These are phyloP conservation scores for Cladosporium sp. DNA, from an alignment of 2,329 filamentous ascomycete genomes.

Conservation along the genomic window DNA sequence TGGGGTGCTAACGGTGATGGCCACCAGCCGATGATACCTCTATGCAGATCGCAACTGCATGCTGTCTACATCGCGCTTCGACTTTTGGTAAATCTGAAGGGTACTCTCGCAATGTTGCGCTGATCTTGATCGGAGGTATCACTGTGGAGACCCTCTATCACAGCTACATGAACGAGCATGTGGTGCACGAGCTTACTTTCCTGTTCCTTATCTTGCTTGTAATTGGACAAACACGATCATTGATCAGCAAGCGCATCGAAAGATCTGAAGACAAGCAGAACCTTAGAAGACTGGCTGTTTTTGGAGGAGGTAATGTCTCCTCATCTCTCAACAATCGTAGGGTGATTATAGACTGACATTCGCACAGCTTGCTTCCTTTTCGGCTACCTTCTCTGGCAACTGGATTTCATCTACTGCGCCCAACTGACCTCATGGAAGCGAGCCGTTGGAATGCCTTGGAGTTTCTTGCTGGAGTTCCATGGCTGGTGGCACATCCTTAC, in stretches of 20 bases:
- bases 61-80: slow-evolving; percentile 13
- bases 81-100: background rate
- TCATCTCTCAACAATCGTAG: no score
- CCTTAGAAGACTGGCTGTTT: slow-evolving; percentile 12
- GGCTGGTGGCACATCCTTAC: slow-evolving; percentile 22
- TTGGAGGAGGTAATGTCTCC: slow-evolving; percentile 7
- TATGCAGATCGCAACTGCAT: slow-evolving; percentile 21
- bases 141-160: slow-evolving; percentile 17
- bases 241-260: slow-evolving; percentile 11
- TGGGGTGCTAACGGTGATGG: background rate
- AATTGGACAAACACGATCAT: background rate
- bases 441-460: slow-evolving; percentile 14
- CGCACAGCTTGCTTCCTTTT: slow-evolving; percentile 17
- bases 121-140: background rate
- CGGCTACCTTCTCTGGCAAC: slow-evolving; percentile 20
- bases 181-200: slow-evolving; percentile 21
- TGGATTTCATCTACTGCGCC: slow-evolving; percentile 22
- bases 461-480: slow-evolving; percentile 21
- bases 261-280: slow-evolving; percentile 6
- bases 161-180: slow-evolving; percentile 18
- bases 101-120: slow-evolving; percentile 10
- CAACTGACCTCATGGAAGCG: slow-evolving; percentile 15
- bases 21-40: slow-evolving; percentile 20
- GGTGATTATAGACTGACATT: background rate
- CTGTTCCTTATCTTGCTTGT: slow-evolving; percentile 18